Evolutionary conservation across 1,284 basidiomycete species (phyloP).

Genomic region (Ganoderma sinense): DNA sequence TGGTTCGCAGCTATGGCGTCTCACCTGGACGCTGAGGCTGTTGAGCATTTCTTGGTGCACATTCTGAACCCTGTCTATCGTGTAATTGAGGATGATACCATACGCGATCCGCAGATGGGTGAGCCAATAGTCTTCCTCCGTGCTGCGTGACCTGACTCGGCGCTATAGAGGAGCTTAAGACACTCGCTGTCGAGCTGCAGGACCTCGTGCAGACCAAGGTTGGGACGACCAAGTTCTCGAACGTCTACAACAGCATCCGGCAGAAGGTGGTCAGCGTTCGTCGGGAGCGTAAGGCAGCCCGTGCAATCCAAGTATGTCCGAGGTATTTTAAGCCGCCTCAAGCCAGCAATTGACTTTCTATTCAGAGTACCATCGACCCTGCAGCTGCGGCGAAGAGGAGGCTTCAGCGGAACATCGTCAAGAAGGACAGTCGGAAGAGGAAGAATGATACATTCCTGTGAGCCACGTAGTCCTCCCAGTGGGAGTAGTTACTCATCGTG

Average conservation of each 20-base stretch:
- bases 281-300: conserved; percentile 75
- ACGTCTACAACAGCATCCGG: conserved; percentile 82
- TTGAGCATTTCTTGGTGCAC: conserved; percentile 82
- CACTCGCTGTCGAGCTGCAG: conserved; percentile 85
- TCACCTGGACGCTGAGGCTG: conserved; percentile 62
- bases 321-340: background rate
- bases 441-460: conserved; percentile 70
- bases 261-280: conserved; percentile 75
- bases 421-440: conserved; percentile 86
- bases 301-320: conserved; percentile 61
- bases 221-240: conserved; percentile 84
- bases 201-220: conserved; percentile 89
- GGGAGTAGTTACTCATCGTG: background rate
- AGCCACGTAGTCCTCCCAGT: conserved; percentile 35
- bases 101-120: conserved; percentile 84
- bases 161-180: conserved; percentile 82
- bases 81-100: conserved; percentile 85
- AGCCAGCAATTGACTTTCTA: conserved; percentile 5
- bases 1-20: conserved; percentile 94
- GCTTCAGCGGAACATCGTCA: conserved; percentile 68
- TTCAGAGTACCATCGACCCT: conserved; percentile 72
- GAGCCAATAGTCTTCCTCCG: conserved; percentile 37
- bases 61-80: conserved; percentile 90
- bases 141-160: background rate
- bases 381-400: conserved; percentile 82